A percentile compares a stretch with the other conserved stretches of the same genome.
These are phyloP conservation scores for Russula lepida DNA, from an alignment of 768 basidiomycete genomes.

Conservation along the genomic window DNA sequence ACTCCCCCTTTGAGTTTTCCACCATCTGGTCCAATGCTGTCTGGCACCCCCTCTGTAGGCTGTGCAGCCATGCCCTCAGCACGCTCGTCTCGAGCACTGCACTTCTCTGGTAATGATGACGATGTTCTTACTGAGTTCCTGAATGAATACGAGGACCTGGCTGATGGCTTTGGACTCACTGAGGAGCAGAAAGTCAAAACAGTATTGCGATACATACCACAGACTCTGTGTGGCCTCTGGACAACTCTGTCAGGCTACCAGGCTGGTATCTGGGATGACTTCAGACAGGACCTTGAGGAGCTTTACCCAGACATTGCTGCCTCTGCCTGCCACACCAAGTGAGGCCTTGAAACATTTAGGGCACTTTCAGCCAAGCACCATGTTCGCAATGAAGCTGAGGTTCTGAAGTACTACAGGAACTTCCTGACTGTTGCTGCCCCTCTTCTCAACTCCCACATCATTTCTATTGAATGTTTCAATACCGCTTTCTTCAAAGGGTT, in stretches of 20 bases:
- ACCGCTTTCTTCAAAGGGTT: background rate
- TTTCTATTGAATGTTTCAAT: background rate
- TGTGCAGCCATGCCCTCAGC: no score
- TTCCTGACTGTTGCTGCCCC: background rate
- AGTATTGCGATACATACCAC: background rate
- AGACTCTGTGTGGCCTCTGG: background rate
- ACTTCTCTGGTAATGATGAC: no score
- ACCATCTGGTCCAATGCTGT: no score
- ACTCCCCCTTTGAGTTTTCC: no score
- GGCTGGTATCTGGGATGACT: no score
- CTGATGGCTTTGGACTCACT: no score
- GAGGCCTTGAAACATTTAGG: background rate
- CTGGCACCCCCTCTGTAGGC: no score
- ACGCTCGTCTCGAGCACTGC: no score
- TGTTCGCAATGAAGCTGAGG: background rate
- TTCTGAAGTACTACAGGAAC: background rate
- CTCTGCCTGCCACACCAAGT: background rate
- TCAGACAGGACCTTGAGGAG: no score
- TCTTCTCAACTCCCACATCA: accelerated
- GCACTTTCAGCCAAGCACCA: background rate
- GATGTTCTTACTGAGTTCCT: no score
- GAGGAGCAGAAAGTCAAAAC: background rate
- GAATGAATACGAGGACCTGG: no score
- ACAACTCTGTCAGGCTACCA: background rate
- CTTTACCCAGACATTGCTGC: background rate